Evolutionary conservation across 2,329 filamentous ascomycete species (phyloP).

Genomic region (Gaeumannomyces tritici): DNA sequence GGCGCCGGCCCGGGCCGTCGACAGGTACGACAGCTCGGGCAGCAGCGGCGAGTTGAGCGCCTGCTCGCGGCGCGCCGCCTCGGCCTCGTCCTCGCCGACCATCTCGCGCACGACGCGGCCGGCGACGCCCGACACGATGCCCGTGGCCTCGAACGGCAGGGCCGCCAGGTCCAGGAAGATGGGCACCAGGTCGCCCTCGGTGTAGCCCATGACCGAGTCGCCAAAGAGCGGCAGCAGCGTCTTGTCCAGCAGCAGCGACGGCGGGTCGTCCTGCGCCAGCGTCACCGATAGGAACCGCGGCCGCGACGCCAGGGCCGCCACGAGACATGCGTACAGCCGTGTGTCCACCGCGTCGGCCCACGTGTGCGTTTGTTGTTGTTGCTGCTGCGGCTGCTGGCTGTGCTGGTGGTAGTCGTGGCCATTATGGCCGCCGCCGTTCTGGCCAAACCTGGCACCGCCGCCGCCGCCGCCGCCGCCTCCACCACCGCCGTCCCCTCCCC

Average conservation of each 20-base stretch:
- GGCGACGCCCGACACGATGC: constrained; percentile 90
- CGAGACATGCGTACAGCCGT: constrained; percentile 52
- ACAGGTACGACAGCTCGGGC: constrained; percentile 83
- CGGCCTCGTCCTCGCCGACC: constrained; percentile 26
- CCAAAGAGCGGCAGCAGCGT: constrained; percentile 55
- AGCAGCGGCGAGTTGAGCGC: constrained; percentile 13
- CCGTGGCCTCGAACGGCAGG: constrained; percentile 78
- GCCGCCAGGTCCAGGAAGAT: constrained; percentile 80
- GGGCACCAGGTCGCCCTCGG: constrained; percentile 64
- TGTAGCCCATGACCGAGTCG: constrained; percentile 67
- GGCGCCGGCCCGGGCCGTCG: constrained; percentile 78
- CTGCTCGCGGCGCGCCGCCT: too few species aligned
- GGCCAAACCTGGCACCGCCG: background rate
- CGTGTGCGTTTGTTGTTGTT: constrained; percentile 18
- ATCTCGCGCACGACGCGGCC: constrained; percentile 71
- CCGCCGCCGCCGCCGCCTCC: background rate
- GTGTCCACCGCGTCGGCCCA: constrained; percentile 55
- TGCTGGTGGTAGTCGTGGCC: background rate
- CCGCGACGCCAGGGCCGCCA: constrained; percentile 46
- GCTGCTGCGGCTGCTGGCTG: constrained; percentile 7
- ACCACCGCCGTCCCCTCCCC: background rate
- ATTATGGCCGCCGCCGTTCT: background rate
- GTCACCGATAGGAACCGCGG: constrained; percentile 68
- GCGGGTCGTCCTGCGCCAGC: constrained; percentile 62
- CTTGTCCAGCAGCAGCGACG: constrained; percentile 64